A percentile compares a stretch with the other conserved stretches of the same genome.
These are phyloP conservation scores for Rhododendron molle DNA, from an alignment of 148 eudicot species.

Conservation along the genomic window DNA sequence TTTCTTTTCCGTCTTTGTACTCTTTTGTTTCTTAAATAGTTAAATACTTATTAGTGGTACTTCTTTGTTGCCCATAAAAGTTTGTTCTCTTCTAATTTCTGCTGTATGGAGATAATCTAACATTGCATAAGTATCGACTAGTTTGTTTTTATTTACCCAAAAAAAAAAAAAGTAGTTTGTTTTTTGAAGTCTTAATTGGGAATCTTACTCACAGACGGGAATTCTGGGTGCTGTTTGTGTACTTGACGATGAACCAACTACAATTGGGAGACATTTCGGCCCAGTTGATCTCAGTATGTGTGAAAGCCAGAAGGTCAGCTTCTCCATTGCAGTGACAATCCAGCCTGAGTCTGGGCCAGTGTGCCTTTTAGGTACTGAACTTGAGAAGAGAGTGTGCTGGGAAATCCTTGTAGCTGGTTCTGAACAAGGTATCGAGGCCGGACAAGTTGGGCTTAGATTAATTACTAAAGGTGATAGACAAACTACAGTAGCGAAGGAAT, in stretches of 20 bases:
- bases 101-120: background rate
- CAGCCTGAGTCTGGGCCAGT: slow-evolving; percentile 98
- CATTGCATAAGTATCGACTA: background rate
- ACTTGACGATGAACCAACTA: slow-evolving; percentile 95
- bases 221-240: slow-evolving; percentile 81
- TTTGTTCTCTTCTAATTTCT: too few relatives aligned
- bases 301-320: slow-evolving; percentile 70
- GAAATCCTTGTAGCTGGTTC: slow-evolving; percentile 96
- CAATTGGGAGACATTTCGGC: slow-evolving; percentile 82
- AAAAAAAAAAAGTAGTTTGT: background rate
- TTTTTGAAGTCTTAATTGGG: slow-evolving; percentile 6
- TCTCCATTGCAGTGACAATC: slow-evolving; percentile 80
- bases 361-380: slow-evolving; percentile 89
- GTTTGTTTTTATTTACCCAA: background rate
- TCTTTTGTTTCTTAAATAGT: background rate
- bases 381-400: slow-evolving; percentile 81
- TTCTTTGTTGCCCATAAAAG: background rate
- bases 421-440: slow-evolving; percentile 98
- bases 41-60: background rate
- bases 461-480: slow-evolving; percentile 89
- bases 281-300: slow-evolving; percentile 75
- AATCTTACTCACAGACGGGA: slow-evolving; percentile 63
- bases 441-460: slow-evolving; percentile 92
- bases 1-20: background rate
- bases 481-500: slow-evolving; percentile 78